Evolutionary conservation across 257 asterid species (phyloP).

Genomic region (Fraxinus cuspidata): DNA sequence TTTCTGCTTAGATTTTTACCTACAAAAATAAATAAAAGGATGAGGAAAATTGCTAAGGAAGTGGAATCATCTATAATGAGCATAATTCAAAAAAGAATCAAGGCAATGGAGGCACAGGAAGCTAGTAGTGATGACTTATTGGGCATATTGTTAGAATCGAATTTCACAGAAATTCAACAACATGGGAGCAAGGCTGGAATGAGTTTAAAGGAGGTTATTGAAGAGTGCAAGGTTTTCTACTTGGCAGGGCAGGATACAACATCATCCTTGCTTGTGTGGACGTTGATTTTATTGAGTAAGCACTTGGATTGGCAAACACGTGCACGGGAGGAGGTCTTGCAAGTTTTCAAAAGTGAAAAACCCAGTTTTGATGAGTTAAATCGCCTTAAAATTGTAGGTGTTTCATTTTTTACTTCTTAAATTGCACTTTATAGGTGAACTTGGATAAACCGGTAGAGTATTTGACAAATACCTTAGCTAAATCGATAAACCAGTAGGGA

Average conservation of each 20-base stretch:
- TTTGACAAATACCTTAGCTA: no score
- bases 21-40: neutral
- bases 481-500: no score
- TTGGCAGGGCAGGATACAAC: slow-evolving; percentile 37
- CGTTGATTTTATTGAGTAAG: slow-evolving; percentile 24
- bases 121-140: neutral
- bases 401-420: neutral
- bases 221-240: slow-evolving; percentile 35
- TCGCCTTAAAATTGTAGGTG: slow-evolving; percentile 26
- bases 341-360: neutral
- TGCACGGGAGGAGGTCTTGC: slow-evolving; percentile 28
- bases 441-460: no score
- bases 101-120: neutral
- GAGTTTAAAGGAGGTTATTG: slow-evolving; percentile 30
- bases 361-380: slow-evolving; percentile 20
- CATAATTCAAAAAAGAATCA: neutral
- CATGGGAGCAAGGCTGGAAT: slow-evolving; percentile 27
- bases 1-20: neutral
- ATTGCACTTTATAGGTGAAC: no score
- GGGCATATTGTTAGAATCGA: neutral
- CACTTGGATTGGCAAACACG: slow-evolving; percentile 35
- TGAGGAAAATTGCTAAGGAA: neutral
- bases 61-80: neutral
- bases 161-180: slow-evolving; percentile 4
- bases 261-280: slow-evolving; percentile 29